A percentile compares a stretch with the other conserved stretches of the same genome.
These are phyloP conservation scores for Quambalaria eucalypti DNA, from an alignment of 1,284 basidiomycete species.

Conservation along the genomic window DNA sequence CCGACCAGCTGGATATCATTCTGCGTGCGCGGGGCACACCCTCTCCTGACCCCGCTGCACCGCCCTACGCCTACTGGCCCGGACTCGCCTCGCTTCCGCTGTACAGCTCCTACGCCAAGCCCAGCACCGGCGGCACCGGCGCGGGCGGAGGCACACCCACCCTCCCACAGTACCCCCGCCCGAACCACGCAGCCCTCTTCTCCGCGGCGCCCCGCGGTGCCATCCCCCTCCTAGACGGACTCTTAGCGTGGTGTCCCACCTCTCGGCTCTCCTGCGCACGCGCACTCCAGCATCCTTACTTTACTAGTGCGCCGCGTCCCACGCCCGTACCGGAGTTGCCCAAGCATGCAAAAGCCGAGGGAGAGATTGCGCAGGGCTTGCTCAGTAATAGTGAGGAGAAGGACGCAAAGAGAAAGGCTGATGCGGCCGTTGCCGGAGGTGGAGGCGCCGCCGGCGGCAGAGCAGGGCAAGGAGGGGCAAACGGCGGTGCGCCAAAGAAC, in stretches of 20 bases:
- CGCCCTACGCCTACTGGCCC: conserved; percentile 99
- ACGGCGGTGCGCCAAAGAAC: conserved; percentile 6
- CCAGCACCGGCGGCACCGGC: no score
- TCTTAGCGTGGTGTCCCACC: neutral
- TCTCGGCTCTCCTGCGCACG: neutral
- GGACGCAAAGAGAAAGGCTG: conserved; percentile 11
- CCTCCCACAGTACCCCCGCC: conserved; percentile 57
- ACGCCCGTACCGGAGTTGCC: conserved; percentile 33
- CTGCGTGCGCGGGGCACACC: conserved; percentile 92
- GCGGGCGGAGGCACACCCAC: conserved; percentile 1
- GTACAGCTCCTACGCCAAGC: neutral
- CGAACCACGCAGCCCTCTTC: conserved; percentile 74
- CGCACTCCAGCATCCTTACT: conserved; percentile 38
- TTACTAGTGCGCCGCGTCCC: conserved; percentile 25
- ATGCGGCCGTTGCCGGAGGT: conserved; percentile 8
- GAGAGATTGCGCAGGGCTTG: conserved; percentile 10
- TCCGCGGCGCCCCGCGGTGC: conserved; percentile 53
- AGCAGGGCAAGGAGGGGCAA: neutral
- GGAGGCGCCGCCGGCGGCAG: neutral
- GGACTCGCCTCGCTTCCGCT: conserved; percentile 48
- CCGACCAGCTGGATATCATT: conserved; percentile 89
- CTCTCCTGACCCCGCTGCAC: no score
- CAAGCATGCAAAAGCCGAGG: conserved; percentile 24
- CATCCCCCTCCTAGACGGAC: neutral
- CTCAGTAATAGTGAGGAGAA: conserved; percentile 20